These are phyloP conservation scores for Monosporascus sp. DNA, from an alignment of 2,329 filamentous ascomycete genomes.

Conservation along the genomic window DNA sequence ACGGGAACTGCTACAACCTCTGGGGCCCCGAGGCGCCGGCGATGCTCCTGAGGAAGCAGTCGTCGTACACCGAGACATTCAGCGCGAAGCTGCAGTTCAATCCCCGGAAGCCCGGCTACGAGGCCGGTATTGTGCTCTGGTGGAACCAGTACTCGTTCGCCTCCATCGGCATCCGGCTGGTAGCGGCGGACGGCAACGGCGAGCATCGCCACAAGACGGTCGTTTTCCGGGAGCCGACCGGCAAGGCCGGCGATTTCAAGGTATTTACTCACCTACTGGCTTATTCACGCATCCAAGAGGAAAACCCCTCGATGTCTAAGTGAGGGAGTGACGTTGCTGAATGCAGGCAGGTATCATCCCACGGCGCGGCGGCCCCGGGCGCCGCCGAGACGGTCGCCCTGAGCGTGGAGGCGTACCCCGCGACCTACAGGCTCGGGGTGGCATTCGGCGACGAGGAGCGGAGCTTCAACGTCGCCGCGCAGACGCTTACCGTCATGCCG, in stretches of 20 bases:
- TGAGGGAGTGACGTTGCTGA: no score
- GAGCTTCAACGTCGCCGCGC: slow-evolving; percentile 6
- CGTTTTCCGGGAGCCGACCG: slow-evolving; percentile 14
- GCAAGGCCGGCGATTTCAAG: slow-evolving; percentile 13
- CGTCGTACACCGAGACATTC: slow-evolving; percentile 36
- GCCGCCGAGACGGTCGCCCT: slow-evolving; percentile 5
- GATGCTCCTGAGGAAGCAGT: slow-evolving; percentile 50
- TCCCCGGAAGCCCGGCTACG: slow-evolving; percentile 35
- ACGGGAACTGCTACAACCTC: slow-evolving; percentile 48
- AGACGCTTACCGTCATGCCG: slow-evolving; percentile 21
- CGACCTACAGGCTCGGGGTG: slow-evolving; percentile 15
- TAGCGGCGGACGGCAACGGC: slow-evolving; percentile 6
- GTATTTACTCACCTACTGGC: slow-evolving; percentile 3
- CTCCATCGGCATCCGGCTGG: slow-evolving; percentile 22
- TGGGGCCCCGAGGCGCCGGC: slow-evolving; percentile 45
- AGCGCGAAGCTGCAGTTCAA: slow-evolving; percentile 39
- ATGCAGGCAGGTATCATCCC: background rate
- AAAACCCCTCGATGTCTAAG: background rate
- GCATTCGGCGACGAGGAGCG: background rate
- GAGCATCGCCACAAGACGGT: slow-evolving; percentile 8
- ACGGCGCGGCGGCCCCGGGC: background rate
- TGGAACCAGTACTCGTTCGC: slow-evolving; percentile 43
- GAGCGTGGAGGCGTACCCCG: slow-evolving; percentile 10
- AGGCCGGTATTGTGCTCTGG: slow-evolving; percentile 50
- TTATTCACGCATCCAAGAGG: background rate